These are phyloP conservation scores for Arctium minus DNA, from an alignment of 129 eudicot species.

Conservation along the genomic window DNA sequence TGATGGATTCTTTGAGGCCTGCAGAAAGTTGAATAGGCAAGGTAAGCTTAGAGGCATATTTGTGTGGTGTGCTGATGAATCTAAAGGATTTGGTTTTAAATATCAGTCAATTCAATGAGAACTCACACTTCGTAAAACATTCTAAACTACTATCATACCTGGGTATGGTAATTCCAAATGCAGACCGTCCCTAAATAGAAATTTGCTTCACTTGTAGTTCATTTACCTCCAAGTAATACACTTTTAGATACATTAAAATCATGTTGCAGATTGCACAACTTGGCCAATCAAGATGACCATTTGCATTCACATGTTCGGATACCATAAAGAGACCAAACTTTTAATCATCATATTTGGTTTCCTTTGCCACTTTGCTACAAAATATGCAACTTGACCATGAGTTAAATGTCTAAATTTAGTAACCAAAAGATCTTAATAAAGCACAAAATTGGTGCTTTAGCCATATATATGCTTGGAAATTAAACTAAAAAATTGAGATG, in stretches of 20 bases:
- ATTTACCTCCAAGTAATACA: not conserved
- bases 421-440: not conserved
- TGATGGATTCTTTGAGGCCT: no score
- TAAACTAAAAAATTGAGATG: not conserved
- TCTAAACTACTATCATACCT: no score
- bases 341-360: not conserved
- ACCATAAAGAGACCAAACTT: not conserved
- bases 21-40: no score
- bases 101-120: no score
- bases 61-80: no score
- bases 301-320: not conserved
- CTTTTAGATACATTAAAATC: not conserved
- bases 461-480: not conserved
- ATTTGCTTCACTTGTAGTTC: conserved; percentile 2
- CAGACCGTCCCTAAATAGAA: no score
- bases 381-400: not conserved
- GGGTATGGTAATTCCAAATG: no score
- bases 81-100: no score
- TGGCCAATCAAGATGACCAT: conserved; percentile 2
- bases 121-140: no score
- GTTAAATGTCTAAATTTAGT: not conserved
- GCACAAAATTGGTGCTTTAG: not conserved
- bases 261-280: not conserved
- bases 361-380: not conserved
- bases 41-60: no score